Base-by-base conservation (phyloP, 2,329 filamentous ascomycete genomes). In the Colletotrichum navitas region DNA sequence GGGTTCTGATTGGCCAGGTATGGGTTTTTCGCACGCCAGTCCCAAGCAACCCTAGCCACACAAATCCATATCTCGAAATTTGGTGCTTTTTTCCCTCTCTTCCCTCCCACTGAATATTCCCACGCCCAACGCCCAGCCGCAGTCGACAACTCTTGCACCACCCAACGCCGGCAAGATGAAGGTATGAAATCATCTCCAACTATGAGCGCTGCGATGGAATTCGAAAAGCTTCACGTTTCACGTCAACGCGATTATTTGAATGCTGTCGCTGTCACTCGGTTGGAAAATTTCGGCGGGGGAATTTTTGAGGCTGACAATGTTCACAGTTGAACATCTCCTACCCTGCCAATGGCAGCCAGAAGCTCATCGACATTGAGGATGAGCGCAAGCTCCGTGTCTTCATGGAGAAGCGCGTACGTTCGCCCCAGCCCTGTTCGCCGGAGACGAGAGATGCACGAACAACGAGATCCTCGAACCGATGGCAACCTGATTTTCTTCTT, bases 341-440 rank as follows among this genome's bases (percentile, higher is more conserved):
- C 92, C 96, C 96, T 88, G 94, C 95, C 92, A 98, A 98, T 89
- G 96, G 96, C 92, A 96, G 94, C 83, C 96, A 99, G 88, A 99
- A 99, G 91, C 91, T 99, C 85, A 92, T 99, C 89, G 97, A 99
- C 80, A 88, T 99, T 81, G 96, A 99, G 83, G 97, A 99, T 93
- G 97, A 99, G 88, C 94, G 95, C 88, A 98, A 97, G 91, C 91
- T 98, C 85, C 93, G 94, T 85, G 90, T 96, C 88, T 98, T 98
- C 92, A 95, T 97, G 92, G 96, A 98, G 87, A 95, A 95, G 91
- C 93, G 94, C 87, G 93, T 93, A 91, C 84, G 90, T 89, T 76
- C 14, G 55, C 32, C 29, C 41, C 60, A 61, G 63, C 18, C 67
- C 34, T 41, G 54, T 18, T 21, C 65, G 47, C 66, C 74, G 54